Evolutionary conservation across 1,284 basidiomycete genomes (phyloP), one percentile per base, ranked within the genome.

Genomic region (Leccinum solheimii): DNA sequence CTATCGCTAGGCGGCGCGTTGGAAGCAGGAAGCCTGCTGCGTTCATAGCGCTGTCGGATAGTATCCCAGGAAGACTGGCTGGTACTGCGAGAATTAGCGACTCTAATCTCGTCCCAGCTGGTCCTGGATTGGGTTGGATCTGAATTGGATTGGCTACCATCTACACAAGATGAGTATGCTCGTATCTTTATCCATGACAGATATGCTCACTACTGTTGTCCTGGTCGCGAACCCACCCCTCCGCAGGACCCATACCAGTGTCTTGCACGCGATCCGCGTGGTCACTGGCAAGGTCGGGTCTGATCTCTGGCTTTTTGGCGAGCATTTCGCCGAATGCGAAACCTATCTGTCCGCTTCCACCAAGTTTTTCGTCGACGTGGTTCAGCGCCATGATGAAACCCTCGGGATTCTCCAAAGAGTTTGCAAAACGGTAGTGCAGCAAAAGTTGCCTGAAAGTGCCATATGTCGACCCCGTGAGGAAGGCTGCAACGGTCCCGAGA

Each of bases 41-140:
- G 76, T 70, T 86, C 85, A 62, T 88, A 81, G 34, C 73, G 78
- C 69, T 89, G 85, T 40, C 88, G 84, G 30, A 90, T 77, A 36
- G 74, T 71, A 66, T 90, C 88, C 88, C 88, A 90, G 5, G 86
- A 79, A 13, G 88, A 88, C 23, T 76, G 76, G 34, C 77, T 78
- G 32, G 76, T 62, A 62, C 61, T 71, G 36, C 75, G 79, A 34
- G 78, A 73, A 62, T 86, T 87, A n/a, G 76, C 80, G 53, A 76
- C 76, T 57, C 87, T 84, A 50, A 90, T 85, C 63, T 86, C 81
- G 48, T 87, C 86, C 88, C 88, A 90, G 64, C 77, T 81, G 70
- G 82, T 59, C 69, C 54, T 72, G 68, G 56, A 68, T 58, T 14
- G 71, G 58, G 55, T 62, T 27, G 56, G 58, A 30, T 68, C 64